Conservation (phyloP, 805 yeast species). For the Saccharomycopsis fodiens region DNA sequence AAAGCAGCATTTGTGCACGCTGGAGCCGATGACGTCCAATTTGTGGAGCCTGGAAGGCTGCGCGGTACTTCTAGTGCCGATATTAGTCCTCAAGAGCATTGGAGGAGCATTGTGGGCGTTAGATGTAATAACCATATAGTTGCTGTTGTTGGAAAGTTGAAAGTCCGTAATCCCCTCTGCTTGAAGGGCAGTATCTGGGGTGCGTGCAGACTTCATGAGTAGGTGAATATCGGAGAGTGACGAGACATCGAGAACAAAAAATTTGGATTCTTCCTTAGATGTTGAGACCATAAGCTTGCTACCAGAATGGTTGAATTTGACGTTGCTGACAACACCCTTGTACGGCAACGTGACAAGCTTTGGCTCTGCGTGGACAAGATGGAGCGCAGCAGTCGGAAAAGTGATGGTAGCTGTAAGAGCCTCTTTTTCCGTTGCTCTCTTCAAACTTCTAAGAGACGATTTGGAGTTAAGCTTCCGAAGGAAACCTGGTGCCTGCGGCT, state of each 20-base stretch:
- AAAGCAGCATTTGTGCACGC: slow-evolving; percentile 63
- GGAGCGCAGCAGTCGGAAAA: slow-evolving; percentile 12
- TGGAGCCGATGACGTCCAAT: slow-evolving; percentile 72
- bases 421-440: slow-evolving; percentile 4
- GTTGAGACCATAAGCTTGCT: slow-evolving; percentile 23
- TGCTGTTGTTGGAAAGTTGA: slow-evolving; percentile 54
- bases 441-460: slow-evolving; percentile 8
- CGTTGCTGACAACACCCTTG: slow-evolving; percentile 69
- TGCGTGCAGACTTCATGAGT: slow-evolving; percentile 59
- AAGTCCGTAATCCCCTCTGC: slow-evolving; percentile 85
- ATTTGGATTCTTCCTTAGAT: slow-evolving; percentile 54
- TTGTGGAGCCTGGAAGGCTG: slow-evolving; percentile 55
- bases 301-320: slow-evolving; percentile 67
- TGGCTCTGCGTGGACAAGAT: slow-evolving; percentile 40
- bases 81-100: slow-evolving; percentile 55
- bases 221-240: slow-evolving; percentile 57
- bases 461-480: slow-evolving; percentile 10
- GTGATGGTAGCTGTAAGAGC: slow-evolving; percentile 2
- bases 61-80: slow-evolving; percentile 35
- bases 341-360: slow-evolving; percentile 77
- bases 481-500: slow-evolving; percentile 1
- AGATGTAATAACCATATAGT: slow-evolving; percentile 47
- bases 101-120: slow-evolving; percentile 60
- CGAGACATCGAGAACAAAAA: slow-evolving; percentile 61
- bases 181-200: slow-evolving; percentile 55